Base-by-base conservation (phyloP, 306 rosid species). In the Trifolium pratense region DNA sequence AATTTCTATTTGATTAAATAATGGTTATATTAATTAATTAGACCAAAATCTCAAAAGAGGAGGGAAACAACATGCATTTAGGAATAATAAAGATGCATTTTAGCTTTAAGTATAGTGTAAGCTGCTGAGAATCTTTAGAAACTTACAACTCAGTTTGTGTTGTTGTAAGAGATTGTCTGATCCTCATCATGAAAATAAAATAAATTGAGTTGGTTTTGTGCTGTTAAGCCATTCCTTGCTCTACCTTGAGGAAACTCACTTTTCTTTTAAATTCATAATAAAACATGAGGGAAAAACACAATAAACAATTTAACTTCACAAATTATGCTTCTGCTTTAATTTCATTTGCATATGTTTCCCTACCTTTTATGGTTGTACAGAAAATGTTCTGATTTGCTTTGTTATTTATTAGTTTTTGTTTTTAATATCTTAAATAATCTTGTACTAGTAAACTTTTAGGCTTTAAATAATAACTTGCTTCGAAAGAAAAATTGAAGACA, bases 221-320 rank as follows among this genome's bases (percentile, higher is more conserved):
- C 43, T 53, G 70, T 36, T 75, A 71, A 78, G 77, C 85, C 83
- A 81, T 84, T 84, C 88, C 81, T 84, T 84, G 81, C 88, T 78
- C 85, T 66, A 36, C 71, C 20, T 66, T 61, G 81, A 75, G 88
- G 88, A 45, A 81, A 84, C 74, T 23, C 60, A 69, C 31, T 64
- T 74, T 75, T 77, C 51, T 65, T 75, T 74, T 66, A 37, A 70
- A 59, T 65, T 46, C 58, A 42, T 77, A 51, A 71, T 59, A 48
- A 16, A 32, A 37, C 21, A 29, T 80, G 34, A 56, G 12, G 31
- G n/a, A 9, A 65, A 40, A 65, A 66, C 62, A 55, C 18, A 61
- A 18, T 68, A 53, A 17, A 68, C 53, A 75, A 66, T 53, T 53
- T 43, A 76, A 68, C 61, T 40, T 77, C 65, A 40, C 51, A 57